Conservation (phyloP, 345 rosid species). For the Arabis hirsuta region DNA sequence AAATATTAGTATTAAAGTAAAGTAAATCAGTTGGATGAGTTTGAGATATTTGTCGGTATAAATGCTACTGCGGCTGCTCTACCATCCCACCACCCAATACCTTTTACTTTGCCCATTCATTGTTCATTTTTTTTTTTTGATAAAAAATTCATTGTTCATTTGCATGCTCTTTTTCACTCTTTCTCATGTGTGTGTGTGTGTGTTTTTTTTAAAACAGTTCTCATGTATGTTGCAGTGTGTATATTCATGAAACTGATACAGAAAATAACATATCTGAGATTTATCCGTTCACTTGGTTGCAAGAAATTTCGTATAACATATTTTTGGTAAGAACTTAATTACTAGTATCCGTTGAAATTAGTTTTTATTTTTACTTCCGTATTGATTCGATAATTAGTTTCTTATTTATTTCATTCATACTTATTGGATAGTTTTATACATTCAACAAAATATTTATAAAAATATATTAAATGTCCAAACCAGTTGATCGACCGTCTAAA, state of each 20-base stretch:
- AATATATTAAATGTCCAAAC: not conserved
- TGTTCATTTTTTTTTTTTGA: no score
- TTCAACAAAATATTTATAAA: not conserved
- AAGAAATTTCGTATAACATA: not conserved
- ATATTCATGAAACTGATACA: not conserved
- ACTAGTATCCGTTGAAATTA: not conserved
- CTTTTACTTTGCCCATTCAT: slow-evolving; percentile 44
- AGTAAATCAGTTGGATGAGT: slow-evolving; percentile 26
- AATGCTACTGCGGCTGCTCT: slow-evolving; percentile 35
- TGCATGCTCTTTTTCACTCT: slow-evolving; percentile 33
- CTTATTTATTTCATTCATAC: no score
- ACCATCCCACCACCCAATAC: slow-evolving; percentile 40
- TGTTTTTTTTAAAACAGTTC: no score
- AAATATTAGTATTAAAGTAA: not conserved
- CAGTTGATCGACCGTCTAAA: not conserved
- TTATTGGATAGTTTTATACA: no score
- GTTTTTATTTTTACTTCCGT: not conserved
- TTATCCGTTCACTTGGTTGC: not conserved
- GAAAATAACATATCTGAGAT: not conserved
- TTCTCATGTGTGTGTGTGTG: no score
- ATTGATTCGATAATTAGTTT: not conserved
- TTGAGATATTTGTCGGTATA: slow-evolving; percentile 41
- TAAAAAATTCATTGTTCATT: slow-evolving; percentile 34
- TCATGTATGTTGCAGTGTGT: no score
- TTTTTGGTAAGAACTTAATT: not conserved